phyloP scores from a whole-genome alignment of 2,329 filamentous ascomycete genomes.

The Immersiporthe knoxdaviesiana region DNA sequence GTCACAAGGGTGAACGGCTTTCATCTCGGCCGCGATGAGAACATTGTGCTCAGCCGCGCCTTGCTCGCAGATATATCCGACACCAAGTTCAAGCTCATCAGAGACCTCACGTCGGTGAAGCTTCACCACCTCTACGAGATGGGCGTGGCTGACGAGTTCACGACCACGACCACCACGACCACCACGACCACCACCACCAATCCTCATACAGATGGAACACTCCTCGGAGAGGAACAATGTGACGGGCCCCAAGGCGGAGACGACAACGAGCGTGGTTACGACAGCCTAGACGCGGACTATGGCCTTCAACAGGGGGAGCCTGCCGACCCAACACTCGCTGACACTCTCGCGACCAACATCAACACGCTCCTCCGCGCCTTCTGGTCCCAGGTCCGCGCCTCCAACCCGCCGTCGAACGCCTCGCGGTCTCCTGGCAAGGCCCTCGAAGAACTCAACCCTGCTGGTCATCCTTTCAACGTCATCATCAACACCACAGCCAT shows the following conservation, averaged over 20 bases:
- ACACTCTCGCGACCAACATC: slow-evolving; percentile 24
- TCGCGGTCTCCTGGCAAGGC: slow-evolving; percentile 21
- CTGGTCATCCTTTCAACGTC: slow-evolving; percentile 36
- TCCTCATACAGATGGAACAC: slow-evolving; percentile 27
- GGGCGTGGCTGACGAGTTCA: slow-evolving; percentile 66
- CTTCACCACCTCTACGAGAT: slow-evolving; percentile 57
- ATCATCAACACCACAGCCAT: slow-evolving; percentile 43
- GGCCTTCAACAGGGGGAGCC: background rate
- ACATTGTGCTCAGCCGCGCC: slow-evolving; percentile 76
- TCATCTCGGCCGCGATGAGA: slow-evolving; percentile 83
- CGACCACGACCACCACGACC: too few species aligned
- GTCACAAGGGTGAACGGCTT: slow-evolving; percentile 82
- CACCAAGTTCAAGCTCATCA: slow-evolving; percentile 79
- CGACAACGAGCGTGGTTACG: background rate
- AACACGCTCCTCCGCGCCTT: slow-evolving; percentile 26
- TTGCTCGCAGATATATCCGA: slow-evolving; percentile 78
- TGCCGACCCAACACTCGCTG: slow-evolving; percentile 1
- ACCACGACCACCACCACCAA: too few species aligned
- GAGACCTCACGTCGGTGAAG: slow-evolving; percentile 59
- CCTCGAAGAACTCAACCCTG: slow-evolving; percentile 14
- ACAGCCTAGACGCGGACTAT: slow-evolving; percentile 10
- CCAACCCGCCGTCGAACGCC: slow-evolving; percentile 31
- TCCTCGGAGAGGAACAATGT: slow-evolving; percentile 21
- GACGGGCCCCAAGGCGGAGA: slow-evolving; percentile 31
- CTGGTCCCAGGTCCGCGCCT: slow-evolving; percentile 39